Percentiles rank a stretch among this genome's conserved stretches.
phyloP scores from a whole-genome alignment of 1,139 yeast species.

The Pichiaceae sp. region DNA sequence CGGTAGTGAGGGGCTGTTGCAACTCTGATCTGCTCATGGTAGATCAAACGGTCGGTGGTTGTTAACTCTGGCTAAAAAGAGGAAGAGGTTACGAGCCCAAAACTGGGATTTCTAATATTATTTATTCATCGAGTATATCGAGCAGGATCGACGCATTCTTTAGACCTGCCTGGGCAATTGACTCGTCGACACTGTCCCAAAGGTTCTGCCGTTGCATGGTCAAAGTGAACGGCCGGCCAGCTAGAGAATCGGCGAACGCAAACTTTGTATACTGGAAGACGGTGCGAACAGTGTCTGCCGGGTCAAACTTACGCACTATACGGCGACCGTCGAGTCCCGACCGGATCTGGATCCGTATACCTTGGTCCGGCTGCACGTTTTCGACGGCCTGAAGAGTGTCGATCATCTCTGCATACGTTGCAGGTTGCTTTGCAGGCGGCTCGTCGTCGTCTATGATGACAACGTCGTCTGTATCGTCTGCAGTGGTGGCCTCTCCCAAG shows the following conservation, averaged over 20 bases:
- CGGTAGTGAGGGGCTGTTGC: slow-evolving; percentile 48
- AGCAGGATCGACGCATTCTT: slow-evolving; percentile 74
- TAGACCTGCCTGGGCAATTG: slow-evolving; percentile 70
- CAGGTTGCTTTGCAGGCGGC: slow-evolving; percentile 10
- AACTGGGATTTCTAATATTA: neutral
- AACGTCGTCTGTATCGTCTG: slow-evolving; percentile 25
- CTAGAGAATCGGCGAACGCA: slow-evolving; percentile 39
- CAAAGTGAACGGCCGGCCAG: slow-evolving; percentile 46
- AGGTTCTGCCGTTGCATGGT: slow-evolving; percentile 63
- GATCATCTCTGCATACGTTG: slow-evolving; percentile 20
- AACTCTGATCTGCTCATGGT: slow-evolving; percentile 9
- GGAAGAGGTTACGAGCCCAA: neutral
- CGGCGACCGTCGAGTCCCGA: slow-evolving; percentile 78
- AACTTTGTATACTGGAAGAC: slow-evolving; percentile 55
- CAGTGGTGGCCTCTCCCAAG: slow-evolving; percentile 25
- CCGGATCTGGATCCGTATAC: slow-evolving; percentile 80
- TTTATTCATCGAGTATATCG: slow-evolving; percentile 29
- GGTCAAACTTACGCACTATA: slow-evolving; percentile 61
- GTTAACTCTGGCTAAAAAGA: neutral
- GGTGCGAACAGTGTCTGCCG: slow-evolving; percentile 48
- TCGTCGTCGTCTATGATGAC: slow-evolving; percentile 19
- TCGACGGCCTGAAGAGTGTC: slow-evolving; percentile 21
- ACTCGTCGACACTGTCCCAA: slow-evolving; percentile 45
- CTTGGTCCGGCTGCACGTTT: slow-evolving; percentile 47
- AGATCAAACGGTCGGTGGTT: neutral